These are phyloP conservation scores for Eucalyptus guilfoylei DNA, from an alignment of 345 rosid genomes.

Conservation along the genomic window DNA sequence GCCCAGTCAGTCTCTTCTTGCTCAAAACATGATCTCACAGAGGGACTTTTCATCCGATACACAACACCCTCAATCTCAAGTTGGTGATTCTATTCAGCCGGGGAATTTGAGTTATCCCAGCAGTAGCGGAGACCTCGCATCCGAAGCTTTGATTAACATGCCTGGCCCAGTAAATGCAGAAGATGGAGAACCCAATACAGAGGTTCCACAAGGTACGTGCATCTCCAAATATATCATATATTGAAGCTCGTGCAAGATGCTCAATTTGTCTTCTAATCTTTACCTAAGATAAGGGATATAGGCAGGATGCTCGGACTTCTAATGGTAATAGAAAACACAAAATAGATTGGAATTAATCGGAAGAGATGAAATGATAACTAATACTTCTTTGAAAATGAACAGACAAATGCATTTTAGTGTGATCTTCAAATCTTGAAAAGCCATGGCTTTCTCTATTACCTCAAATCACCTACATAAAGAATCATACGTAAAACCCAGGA, in stretches of 20 bases:
- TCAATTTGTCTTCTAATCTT: background rate
- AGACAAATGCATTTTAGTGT: background rate
- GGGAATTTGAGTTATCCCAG: background rate
- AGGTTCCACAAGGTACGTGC: background rate
- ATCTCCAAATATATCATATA: background rate
- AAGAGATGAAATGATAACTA: background rate
- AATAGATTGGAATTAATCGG: background rate
- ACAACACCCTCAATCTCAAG: no score
- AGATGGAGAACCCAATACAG: background rate
- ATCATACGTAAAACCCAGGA: no score
- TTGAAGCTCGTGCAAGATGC: background rate
- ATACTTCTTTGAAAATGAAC: background rate
- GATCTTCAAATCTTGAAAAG: background rate
- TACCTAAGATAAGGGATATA: background rate
- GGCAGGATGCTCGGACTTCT: background rate
- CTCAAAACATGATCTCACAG: no score
- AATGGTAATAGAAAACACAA: background rate
- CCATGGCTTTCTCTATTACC: background rate
- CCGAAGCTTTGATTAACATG: background rate
- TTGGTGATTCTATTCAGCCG: no score
- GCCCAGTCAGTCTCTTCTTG: no score
- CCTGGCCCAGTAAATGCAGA: background rate
- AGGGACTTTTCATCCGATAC: no score
- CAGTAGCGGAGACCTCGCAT: fast-evolving
- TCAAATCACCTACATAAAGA: background rate